These are phyloP conservation scores for Magnusiomyces paraingens DNA, from an alignment of 1,139 yeast genomes.

Conservation along the genomic window DNA sequence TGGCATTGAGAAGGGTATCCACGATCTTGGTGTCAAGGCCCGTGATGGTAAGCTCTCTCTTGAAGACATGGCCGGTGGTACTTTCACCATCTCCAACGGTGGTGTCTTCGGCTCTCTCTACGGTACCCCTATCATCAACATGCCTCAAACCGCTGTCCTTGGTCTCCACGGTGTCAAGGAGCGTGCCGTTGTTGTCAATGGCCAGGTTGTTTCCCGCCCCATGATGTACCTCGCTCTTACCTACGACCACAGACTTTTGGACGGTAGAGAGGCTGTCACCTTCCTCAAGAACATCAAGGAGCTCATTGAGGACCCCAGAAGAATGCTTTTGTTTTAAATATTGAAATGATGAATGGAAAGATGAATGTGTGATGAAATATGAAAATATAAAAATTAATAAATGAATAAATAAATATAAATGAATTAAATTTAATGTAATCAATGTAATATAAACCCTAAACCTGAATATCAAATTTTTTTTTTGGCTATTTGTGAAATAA, in stretches of 20 bases:
- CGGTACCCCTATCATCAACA: slow-evolving; percentile 97
- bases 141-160: slow-evolving; percentile 97
- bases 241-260: slow-evolving; percentile 96
- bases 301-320: slow-evolving; percentile 97
- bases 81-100: slow-evolving; percentile 98
- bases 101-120: slow-evolving; percentile 97
- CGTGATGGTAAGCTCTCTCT: slow-evolving; percentile 94
- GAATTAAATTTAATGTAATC: too few species aligned
- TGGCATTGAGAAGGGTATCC: slow-evolving; percentile 85
- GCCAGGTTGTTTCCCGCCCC: slow-evolving; percentile 95
- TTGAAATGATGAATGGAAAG: too few species aligned
- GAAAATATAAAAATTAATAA: not conserved
- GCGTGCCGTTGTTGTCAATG: slow-evolving; percentile 95
- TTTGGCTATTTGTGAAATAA: too few species aligned
- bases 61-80: slow-evolving; percentile 99
- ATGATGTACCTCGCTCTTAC: slow-evolving; percentile 99
- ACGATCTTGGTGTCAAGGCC: slow-evolving; percentile 80
- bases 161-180: slow-evolving; percentile 98
- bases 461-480: too few species aligned
- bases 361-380: too few species aligned
- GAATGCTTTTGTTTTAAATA: slow-evolving; percentile 73
- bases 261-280: slow-evolving; percentile 98
- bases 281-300: slow-evolving; percentile 95
- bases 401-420: not conserved
- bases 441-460: too few species aligned